Evolutionary conservation across 2,329 filamentous ascomycete genomes (phyloP).

Genomic region (Saccharata proteae): DNA sequence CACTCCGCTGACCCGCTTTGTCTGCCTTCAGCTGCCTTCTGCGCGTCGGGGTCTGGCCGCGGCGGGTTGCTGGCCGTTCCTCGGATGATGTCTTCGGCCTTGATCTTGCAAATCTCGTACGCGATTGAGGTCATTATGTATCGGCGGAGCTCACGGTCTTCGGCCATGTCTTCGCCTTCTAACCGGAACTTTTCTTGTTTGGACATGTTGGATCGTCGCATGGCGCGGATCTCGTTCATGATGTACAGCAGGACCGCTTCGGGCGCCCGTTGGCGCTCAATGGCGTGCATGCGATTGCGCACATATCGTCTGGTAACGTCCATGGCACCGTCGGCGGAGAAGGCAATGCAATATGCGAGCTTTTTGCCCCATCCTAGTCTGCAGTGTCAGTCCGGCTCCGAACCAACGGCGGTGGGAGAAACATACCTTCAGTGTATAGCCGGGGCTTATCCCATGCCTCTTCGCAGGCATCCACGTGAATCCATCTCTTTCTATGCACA

Average conservation of each 20-base stretch:
- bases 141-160: constrained; percentile 62
- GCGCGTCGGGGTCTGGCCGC: constrained; percentile 31
- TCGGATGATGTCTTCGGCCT: constrained; percentile 32
- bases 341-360: constrained; percentile 93
- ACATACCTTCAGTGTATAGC: constrained; percentile 71
- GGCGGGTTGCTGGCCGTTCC: constrained; percentile 11
- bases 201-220: constrained; percentile 70
- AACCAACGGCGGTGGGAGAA: constrained; percentile 4
- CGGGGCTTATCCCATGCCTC: constrained; percentile 90
- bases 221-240: constrained; percentile 77
- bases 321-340: constrained; percentile 73
- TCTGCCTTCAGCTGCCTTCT: constrained; percentile 35
- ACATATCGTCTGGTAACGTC: constrained; percentile 58
- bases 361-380: constrained; percentile 74
- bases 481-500: constrained; percentile 82
- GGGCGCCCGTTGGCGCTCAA: constrained; percentile 65
- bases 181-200: constrained; percentile 76
- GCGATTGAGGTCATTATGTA: constrained; percentile 65
- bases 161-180: constrained; percentile 66
- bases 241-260: constrained; percentile 88
- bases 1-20: constrained; percentile 27
- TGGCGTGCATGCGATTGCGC: constrained; percentile 58
- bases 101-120: constrained; percentile 58
- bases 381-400: constrained; percentile 10
- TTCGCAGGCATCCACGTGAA: constrained; percentile 93